phyloP scores from a whole-genome alignment of 257 asterid genomes.

The Forsythia suspensa region DNA sequence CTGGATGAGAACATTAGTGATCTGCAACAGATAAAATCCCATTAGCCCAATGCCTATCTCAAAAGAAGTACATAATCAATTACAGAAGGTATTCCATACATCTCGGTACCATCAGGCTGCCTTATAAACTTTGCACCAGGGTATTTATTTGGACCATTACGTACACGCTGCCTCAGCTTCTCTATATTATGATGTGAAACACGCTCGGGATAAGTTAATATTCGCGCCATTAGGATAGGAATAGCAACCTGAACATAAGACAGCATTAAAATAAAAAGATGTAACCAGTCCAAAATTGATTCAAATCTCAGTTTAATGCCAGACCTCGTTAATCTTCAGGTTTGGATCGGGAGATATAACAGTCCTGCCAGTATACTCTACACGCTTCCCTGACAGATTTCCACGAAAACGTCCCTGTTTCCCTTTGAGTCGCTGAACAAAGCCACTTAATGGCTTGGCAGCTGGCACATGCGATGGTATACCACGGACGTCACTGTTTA shows the following conservation, averaged over 20 bases:
- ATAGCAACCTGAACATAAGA: slow-evolving; percentile 66
- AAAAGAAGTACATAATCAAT: background rate
- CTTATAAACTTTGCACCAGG: slow-evolving; percentile 86
- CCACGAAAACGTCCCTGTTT: slow-evolving; percentile 94
- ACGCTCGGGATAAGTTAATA: slow-evolving; percentile 89
- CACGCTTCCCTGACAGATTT: slow-evolving; percentile 95
- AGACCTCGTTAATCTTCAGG: slow-evolving; percentile 83
- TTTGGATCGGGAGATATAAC: slow-evolving; percentile 98
- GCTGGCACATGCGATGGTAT: slow-evolving; percentile 31
- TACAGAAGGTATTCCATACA: slow-evolving; percentile 44
- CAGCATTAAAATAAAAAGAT: slow-evolving; percentile 15
- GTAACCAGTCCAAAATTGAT: background rate
- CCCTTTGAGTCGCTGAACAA: slow-evolving; percentile 95
- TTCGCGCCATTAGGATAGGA: slow-evolving; percentile 83
- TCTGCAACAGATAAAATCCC: slow-evolving; percentile 39
- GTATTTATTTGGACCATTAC: slow-evolving; percentile 87
- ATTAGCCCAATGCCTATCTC: background rate
- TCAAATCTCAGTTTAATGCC: slow-evolving; percentile 18
- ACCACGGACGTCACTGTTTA: slow-evolving; percentile 80
- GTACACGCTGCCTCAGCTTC: slow-evolving; percentile 87
- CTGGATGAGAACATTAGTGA: slow-evolving; percentile 53
- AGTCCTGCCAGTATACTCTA: slow-evolving; percentile 92
- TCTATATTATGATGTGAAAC: slow-evolving; percentile 92
- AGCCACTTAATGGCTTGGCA: slow-evolving; percentile 70
- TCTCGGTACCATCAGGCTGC: slow-evolving; percentile 76